Percentiles rank a stretch among this genome's conserved stretches.
These are phyloP conservation scores for Aechmea fasciata DNA, from an alignment of 176 grass and related monocot species.

Conservation along the genomic window DNA sequence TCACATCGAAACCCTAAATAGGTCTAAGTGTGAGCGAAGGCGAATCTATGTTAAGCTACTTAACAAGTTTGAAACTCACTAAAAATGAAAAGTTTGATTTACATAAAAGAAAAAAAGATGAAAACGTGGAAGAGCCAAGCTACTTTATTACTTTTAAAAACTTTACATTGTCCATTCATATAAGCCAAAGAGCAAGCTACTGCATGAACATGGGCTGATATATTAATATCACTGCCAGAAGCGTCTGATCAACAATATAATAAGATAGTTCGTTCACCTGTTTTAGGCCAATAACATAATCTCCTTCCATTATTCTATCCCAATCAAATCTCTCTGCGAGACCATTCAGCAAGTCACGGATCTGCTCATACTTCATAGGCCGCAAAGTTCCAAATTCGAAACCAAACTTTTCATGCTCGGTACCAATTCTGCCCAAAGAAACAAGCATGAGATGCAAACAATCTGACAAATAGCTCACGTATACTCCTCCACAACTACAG, in stretches of 20 bases:
- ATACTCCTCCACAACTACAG: background rate
- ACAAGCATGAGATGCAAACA: background rate
- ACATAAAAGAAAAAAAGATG: no score
- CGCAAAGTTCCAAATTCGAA: constrained; percentile 78
- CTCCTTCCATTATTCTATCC: constrained; percentile 85
- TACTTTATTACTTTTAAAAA: no score
- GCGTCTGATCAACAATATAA: background rate
- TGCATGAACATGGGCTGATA: background rate
- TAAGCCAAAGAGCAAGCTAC: background rate
- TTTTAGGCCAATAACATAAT: constrained; percentile 78
- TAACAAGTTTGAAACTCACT: no score
- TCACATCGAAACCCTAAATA: no score
- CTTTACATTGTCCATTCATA: no score
- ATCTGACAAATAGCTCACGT: background rate
- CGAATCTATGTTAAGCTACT: no score
- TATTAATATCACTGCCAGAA: background rate
- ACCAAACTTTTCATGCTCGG: constrained; percentile 96
- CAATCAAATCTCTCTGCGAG: constrained; percentile 87
- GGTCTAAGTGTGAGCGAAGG: no score
- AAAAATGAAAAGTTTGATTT: no score
- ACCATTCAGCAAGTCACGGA: constrained; percentile 69
- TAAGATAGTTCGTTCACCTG: constrained; percentile 31
- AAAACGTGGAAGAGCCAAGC: no score
- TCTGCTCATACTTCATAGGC: constrained; percentile 88
- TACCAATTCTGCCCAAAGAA: constrained; percentile 73